A percentile compares a stretch with the other conserved stretches of the same genome.
phyloP scores from a whole-genome alignment of 2,329 filamentous ascomycete genomes.

The Tolypocladium album region DNA sequence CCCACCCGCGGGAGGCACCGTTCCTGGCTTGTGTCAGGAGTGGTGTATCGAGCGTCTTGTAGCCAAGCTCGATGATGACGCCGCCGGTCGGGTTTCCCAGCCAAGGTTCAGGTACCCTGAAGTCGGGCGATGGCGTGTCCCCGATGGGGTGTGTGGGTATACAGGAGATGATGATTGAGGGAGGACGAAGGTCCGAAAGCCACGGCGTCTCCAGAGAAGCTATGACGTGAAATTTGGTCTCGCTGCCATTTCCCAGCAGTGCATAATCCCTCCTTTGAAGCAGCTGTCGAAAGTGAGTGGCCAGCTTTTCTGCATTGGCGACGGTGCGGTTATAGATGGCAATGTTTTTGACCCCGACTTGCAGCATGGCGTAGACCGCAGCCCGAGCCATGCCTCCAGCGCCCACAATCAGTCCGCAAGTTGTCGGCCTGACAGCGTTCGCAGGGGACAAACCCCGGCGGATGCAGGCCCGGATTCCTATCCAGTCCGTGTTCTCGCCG shows the following conservation, averaged over 20 bases:
- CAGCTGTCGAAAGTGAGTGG: constrained; percentile 56
- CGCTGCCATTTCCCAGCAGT: constrained; percentile 28
- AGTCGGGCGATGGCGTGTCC: constrained; percentile 54
- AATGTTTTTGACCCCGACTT: constrained; percentile 66
- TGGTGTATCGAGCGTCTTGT: constrained; percentile 63
- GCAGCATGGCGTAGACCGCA: constrained; percentile 67
- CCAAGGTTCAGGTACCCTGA: constrained; percentile 60
- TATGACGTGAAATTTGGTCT: constrained; percentile 47
- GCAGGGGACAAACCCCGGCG: constrained; percentile 62
- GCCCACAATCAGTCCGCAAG: constrained; percentile 49
- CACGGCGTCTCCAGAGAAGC: constrained; percentile 48
- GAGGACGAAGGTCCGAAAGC: constrained; percentile 51
- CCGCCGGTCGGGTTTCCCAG: constrained; percentile 63
- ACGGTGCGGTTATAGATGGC: constrained; percentile 63
- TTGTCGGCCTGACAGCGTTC: constrained; percentile 47
- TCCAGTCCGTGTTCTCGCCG: constrained; percentile 76
- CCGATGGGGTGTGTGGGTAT: constrained; percentile 62
- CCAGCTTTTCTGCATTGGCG: constrained; percentile 56
- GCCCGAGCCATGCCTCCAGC: constrained; percentile 70
- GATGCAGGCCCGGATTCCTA: constrained; percentile 65
- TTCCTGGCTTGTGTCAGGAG: constrained; percentile 56
- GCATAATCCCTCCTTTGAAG: constrained; percentile 31
- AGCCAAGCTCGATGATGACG: constrained; percentile 64
- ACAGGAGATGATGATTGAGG: constrained; percentile 67
- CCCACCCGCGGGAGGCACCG: constrained; percentile 54